A percentile compares a stretch with the other conserved stretches of the same genome.
Conservation (phyloP, 441 rosid genomes). For the Syzygium syzygioides region DNA sequence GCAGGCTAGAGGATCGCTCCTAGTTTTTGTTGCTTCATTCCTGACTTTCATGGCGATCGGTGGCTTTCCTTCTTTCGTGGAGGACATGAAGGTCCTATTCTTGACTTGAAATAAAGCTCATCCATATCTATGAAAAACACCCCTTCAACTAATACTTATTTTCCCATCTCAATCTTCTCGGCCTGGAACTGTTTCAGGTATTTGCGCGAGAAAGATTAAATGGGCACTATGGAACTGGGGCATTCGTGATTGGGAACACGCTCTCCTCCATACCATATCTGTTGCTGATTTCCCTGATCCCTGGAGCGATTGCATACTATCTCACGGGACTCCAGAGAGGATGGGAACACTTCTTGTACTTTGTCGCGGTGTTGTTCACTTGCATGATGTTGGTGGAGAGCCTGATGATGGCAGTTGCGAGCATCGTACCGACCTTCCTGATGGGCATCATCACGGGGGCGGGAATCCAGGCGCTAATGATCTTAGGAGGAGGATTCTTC, state of each 20-base stretch:
- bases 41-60: conserved; percentile 15
- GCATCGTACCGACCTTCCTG: conserved; percentile 10
- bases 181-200: background rate
- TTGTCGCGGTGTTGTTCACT: background rate
- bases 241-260: conserved; percentile 9
- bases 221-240: conserved; percentile 6
- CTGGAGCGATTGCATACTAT: background rate
- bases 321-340: conserved; percentile 5
- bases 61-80: conserved; percentile 17
- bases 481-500: conserved; percentile 7
- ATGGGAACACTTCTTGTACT: background rate
- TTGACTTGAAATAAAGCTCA: background rate
- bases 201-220: conserved; percentile 6
- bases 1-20: conserved; percentile 12
- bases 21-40: conserved; percentile 2
- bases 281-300: conserved; percentile 5
- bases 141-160: background rate
- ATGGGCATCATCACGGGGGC: conserved; percentile 9
- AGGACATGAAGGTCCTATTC: conserved; percentile 10
- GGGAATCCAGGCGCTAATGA: conserved; percentile 9
- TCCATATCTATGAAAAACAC: background rate
- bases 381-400: conserved; percentile 14
- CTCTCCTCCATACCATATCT: conserved; percentile 1
- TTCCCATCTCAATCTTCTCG: background rate
- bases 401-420: conserved; percentile 12